Base-by-base conservation (phyloP, 305 asterid genomes). In the Lippia alba region DNA sequence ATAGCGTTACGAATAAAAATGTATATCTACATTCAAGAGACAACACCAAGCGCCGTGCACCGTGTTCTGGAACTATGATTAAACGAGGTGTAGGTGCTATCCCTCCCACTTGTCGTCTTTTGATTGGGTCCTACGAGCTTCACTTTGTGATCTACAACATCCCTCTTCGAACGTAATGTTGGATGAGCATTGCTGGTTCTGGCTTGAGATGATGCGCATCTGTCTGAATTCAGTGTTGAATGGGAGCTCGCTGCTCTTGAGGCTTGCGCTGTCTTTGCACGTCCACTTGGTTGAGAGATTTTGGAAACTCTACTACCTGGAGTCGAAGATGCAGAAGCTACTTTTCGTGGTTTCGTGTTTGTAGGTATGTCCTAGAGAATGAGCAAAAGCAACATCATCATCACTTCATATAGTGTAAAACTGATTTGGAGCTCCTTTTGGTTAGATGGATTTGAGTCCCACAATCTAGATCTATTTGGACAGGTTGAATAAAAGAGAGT, bases 291-390 rank as follows among this genome's bases (percentile, higher is more conserved):
- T 34, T 69, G 50, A 12, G 71, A 57, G 69, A 61, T 74, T 40
- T 51, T 69, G 24, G 78, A 50, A 70, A 74, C 68, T 75, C 73
- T 56, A 55, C 17, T 69, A 12, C 74, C 60, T 10, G 83, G 44
- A 69, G 69, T 72, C 20, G 76, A 67, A 33, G 63, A 72, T 67
- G 64, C 73, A n/a, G 68, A 66, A 34, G 24, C 70, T 20, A 54
- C 69, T 69, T 74, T 78, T 36, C 64, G 72, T 64, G 82, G 62
- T 69, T 80, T 69, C 51, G 16, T 16, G 41, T 64, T 57, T 73
- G 58, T 69, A 61, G 70, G 70, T 14, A 39, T 50, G 49, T 39
- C 86, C 94, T 87, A 84, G n/a, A 73, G 66, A 71, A 59, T 17
- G 16, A 24, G 50, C 33, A 53, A 56, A 71, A 65, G 16, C 54